Base-by-base conservation (phyloP, 2,329 filamentous ascomycete genomes). In the Daldinia eschscholtzii region DNA sequence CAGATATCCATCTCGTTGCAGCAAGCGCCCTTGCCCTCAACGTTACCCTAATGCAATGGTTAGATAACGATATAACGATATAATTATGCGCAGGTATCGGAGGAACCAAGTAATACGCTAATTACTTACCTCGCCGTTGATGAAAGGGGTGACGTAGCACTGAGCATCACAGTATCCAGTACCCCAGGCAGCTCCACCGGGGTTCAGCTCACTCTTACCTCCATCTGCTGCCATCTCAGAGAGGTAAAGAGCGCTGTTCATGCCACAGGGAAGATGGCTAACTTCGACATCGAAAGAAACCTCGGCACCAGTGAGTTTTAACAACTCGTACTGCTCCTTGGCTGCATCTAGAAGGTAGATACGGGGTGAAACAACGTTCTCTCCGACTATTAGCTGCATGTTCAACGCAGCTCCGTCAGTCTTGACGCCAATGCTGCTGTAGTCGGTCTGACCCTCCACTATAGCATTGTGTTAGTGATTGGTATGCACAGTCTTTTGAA, bases 271-370 rank as follows among this genome's bases (percentile, higher is more conserved):
- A 6, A 91, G 82, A 71, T 85, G 84, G 56, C 87, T 89, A 42
- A 87, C 83, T 75, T 91, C 89, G 33, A 91, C 86, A 60, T 90
- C 88, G 71, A 91, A 90, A 20, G 87, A 84, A 75, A 91, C 85
- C 76, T 91, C 89, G 73, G 85, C 80, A 77, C 87, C 87, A 52
- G 86, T 83, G 67, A 90, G 81, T 71, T 89, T 83, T 77, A 90
- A 83, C 74, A 87, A 83, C 78, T 89, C 80, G 77, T 91, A 91
- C 59, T 84, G 84, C 70, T 82, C 82, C 67, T 87, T 85, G 62
- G 83, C 80, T 72, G 67, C 79, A 72, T 84, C 83, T 75, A 91
- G 83, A 63, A 91, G 81, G 77, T 90, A 91, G 61, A 89, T 78
- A 67, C 89, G 84, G 6, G 87, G 78, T 2, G 76, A 77, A 35